Conservation (phyloP, 495 filamentous ascomycete species). For the Penicillium psychrofluorescens region DNA sequence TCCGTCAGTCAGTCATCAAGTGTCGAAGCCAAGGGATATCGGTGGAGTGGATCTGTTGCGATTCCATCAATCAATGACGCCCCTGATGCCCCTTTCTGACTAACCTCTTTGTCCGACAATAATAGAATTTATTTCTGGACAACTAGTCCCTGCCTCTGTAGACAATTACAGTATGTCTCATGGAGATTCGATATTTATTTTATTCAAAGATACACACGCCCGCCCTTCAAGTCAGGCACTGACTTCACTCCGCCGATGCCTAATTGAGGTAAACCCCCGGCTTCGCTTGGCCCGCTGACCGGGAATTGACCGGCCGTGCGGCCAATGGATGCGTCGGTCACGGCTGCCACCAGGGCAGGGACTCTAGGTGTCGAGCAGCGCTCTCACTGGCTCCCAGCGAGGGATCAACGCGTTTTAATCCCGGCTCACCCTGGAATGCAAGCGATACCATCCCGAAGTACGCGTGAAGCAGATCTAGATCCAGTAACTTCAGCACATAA, state of each 20-base stretch:
- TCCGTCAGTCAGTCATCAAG: too few species aligned
- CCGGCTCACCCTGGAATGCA: conserved; percentile 55
- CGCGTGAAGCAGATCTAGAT: conserved; percentile 73
- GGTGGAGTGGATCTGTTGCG: conserved; percentile 1
- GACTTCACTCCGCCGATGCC: too few species aligned
- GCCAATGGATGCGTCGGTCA: neutral
- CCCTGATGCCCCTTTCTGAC: too few species aligned
- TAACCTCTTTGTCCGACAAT: too few species aligned
- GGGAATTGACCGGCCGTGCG: neutral
- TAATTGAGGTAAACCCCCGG: too few species aligned
- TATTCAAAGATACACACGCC: neutral
- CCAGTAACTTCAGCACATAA: conserved; percentile 2
- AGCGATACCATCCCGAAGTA: conserved; percentile 81
- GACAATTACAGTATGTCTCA: too few species aligned
- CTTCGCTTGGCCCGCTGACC: too few species aligned
- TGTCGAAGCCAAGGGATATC: conserved; percentile 1
- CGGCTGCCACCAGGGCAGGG: conserved; percentile 31
- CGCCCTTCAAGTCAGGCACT: too few species aligned
- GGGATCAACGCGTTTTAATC: conserved; percentile 58
- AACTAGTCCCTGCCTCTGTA: too few species aligned
- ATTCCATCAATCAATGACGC: too few species aligned
- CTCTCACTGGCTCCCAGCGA: conserved; percentile 56
- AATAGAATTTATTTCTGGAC: too few species aligned
- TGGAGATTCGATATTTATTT: too few species aligned
- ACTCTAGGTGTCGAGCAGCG: conserved; percentile 34